Evolutionary conservation across 305 asterid genomes (phyloP), one percentile per base, ranked within the genome.

Genomic region (Fraxinus sp.): DNA sequence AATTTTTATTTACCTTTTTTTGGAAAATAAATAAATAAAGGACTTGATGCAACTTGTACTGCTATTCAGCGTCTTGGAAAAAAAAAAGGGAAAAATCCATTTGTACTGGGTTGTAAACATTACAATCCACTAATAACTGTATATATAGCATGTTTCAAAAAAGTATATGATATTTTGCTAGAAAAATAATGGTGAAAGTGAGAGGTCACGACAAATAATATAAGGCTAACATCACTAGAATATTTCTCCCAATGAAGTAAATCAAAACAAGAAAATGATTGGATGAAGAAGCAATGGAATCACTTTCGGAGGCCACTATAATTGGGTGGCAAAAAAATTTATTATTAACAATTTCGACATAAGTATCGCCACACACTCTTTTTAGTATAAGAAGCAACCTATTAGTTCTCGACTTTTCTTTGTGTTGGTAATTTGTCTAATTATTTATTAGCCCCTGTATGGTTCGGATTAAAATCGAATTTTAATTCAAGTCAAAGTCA

Each of bases 271-370:
- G 78, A 78, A 83, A 84, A 81, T 86, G 91, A 90, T 87, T 90
- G 89, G 90, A 87, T 87, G 87, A 86, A 88, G 91, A 91, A 89
- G 93, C 93, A 82, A 91, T 81, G 81, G 87, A 87, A 88, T 89
- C 36, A 52, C 62, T 52, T 52, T 52, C 0, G 4, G 2, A 79
- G 77, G 7, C 74, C 90, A 79, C 74, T 44, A 82, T 76, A 64
- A 86, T 87, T 88, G 90, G 90, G 82, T 82, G 83, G 75, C 88
- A 86, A 79, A 30, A 73, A 73, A 81, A 78, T 3, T 73, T 77
- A 74, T 87, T 81, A 44, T 78, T 80, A 74, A 87, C 83, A 46
- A 16, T 49, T 52, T 41, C 81, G 33, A 59, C 68, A 10, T 79
- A 84, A 46, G 78, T 72, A 37, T 78, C 81, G 0, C 3, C 62